Percentiles rank a stretch among this genome's conserved stretches.
Conservation (phyloP, 257 asterid species). For the Orobanche coerulescens region DNA sequence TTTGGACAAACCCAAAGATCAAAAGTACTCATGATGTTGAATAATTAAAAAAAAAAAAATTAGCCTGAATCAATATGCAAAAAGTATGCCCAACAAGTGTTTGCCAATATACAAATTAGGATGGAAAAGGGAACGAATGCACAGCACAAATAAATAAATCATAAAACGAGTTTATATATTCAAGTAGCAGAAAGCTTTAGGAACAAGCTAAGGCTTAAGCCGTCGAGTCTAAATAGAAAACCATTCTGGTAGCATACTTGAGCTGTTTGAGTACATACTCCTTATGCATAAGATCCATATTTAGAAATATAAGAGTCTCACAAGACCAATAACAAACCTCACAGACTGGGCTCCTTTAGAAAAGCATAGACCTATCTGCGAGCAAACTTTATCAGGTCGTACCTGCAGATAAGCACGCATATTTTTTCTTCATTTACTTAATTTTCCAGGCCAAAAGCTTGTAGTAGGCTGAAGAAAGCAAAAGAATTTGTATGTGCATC, state of each 20-base stretch:
- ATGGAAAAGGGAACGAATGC: too few relatives aligned
- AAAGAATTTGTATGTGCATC: neutral
- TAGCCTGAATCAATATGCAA: neutral
- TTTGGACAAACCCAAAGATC: neutral
- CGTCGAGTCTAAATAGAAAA: neutral
- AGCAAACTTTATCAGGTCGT: constrained; percentile 61
- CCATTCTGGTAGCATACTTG: neutral
- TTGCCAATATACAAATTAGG: neutral
- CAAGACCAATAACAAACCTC: constrained; percentile 37
- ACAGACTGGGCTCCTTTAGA: constrained; percentile 39
- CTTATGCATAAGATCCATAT: neutral
- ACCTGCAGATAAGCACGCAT: constrained; percentile 43
- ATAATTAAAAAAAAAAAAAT: too few relatives aligned
- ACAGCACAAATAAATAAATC: too few relatives aligned
- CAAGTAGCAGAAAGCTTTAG: too few relatives aligned
- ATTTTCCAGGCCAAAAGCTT: neutral
- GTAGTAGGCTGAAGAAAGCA: neutral
- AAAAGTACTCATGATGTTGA: neutral
- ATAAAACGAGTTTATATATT: too few relatives aligned
- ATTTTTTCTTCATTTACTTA: neutral
- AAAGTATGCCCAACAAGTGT: neutral
- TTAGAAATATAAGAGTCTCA: neutral
- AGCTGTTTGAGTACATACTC: neutral
- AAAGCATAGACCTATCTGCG: constrained; percentile 59
- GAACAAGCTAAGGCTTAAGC: too few relatives aligned